phyloP scores from a whole-genome alignment of 208 protist species.

The Wallacemonas sp. region DNA sequence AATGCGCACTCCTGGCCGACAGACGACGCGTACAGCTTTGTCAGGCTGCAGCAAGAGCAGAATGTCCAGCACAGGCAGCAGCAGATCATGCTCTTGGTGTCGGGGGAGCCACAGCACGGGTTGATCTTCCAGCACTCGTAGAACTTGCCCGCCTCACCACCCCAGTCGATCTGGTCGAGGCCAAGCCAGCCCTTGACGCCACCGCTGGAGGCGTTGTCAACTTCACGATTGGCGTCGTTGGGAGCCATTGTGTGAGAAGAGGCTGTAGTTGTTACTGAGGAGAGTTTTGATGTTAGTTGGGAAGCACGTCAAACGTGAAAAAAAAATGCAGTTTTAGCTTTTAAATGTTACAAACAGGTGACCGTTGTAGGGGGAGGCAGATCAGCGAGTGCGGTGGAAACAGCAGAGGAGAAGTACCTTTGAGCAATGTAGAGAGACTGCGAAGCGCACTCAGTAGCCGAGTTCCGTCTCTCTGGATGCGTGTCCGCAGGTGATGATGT shows the following conservation, averaged over 20 bases:
- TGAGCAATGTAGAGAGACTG: no score
- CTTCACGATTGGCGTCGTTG: conserved; percentile 15
- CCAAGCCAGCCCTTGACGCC: conserved; percentile 25
- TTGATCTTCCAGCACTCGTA: conserved; percentile 65
- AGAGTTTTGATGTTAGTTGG: no score
- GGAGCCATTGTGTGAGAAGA: conserved; percentile 4
- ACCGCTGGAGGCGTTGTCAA: conserved; percentile 3
- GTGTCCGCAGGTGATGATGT: no score
- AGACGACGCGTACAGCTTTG: conserved; percentile 53
- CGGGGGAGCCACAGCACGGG: conserved; percentile 57
- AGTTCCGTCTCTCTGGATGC: no score
- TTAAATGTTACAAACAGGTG: no score
- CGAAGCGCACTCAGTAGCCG: no score
- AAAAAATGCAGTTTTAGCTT: no score
- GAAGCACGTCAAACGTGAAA: no score
- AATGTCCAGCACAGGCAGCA: conserved; percentile 51
- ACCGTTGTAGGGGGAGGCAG: no score
- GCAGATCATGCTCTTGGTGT: conserved; percentile 27
- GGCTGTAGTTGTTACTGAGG: no score
- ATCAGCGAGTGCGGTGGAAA: no score
- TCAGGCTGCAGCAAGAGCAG: conserved; percentile 37
- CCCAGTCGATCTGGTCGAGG: conserved; percentile 54
- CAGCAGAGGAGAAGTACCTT: no score
- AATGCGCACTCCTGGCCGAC: conserved; percentile 51
- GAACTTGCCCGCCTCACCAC: conserved; percentile 45